A percentile compares a stretch with the other conserved stretches of the same genome.
Evolutionary conservation across 352 stramenopile genomes (phyloP).

Genomic region (Phytophthora brassicae): DNA sequence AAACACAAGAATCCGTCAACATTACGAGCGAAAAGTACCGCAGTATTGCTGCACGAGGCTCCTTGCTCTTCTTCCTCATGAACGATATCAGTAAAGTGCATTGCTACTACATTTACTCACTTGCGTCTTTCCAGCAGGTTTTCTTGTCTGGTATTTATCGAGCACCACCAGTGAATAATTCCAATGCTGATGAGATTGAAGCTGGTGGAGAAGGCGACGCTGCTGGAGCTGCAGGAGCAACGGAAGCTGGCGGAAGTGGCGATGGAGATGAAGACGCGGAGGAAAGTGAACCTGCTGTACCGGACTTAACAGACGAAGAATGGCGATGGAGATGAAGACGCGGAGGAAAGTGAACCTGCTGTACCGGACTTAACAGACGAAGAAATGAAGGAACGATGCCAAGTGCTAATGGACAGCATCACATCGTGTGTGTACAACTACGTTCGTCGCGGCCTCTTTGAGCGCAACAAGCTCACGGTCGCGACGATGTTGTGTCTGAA

Average conservation of each 20-base stretch:
- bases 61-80: conserved; percentile 97
- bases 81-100: conserved; percentile 97
- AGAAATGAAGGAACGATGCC: conserved; percentile 82
- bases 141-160: conserved; percentile 95
- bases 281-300: conserved; percentile 26
- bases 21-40: conserved; percentile 96
- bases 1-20: conserved; percentile 92
- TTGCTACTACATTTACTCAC: conserved; percentile 97
- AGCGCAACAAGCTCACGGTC: conserved; percentile 95
- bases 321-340: conserved; percentile 27
- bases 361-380: conserved; percentile 86
- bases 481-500: conserved; percentile 94
- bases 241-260: conserved; percentile 14
- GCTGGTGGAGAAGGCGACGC: conserved; percentile 44
- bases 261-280: conserved; percentile 33
- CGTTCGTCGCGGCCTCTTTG: conserved; percentile 93
- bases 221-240: conserved; percentile 18
- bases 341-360: conserved; percentile 19
- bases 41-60: conserved; percentile 91
- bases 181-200: conserved; percentile 16
- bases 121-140: conserved; percentile 95
- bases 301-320: conserved; percentile 90
- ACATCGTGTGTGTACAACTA: conserved; percentile 96
- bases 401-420: conserved; percentile 91
- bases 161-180: conserved; percentile 62